Evolutionary conservation across 1,284 basidiomycete genomes (phyloP), one percentile per base, ranked within the genome.

Genomic region (Ceraceosorus guamensis): DNA sequence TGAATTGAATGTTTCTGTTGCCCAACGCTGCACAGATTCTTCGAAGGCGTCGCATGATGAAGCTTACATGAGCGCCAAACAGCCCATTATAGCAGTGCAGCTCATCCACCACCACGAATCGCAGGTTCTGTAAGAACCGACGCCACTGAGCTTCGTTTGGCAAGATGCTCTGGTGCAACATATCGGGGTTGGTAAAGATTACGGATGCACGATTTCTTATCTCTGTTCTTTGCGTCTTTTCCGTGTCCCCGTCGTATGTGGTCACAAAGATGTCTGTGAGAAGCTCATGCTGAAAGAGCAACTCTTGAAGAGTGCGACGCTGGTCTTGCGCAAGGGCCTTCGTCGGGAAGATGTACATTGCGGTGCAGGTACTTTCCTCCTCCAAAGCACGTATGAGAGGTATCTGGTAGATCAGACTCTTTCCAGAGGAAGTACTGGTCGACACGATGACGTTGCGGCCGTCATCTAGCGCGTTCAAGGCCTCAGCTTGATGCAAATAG

Each of bases 271-370:
- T 61, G 53, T 85, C 79, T 52, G 85, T 79, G 10, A 90, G 79
- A 4, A 83, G 82, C 0, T 83, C 80, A 71, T 83, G 86, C 7
- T 81, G 79, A 56, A 70, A 79, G 0, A 92, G 68, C 5, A 93
- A 72, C 24, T 66, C 63, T 47, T 65, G 61, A 8, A 76, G 56
- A 14, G 73, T 72, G 3, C 68, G 57, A 61, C 82, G 83, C 76
- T 93, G 91, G 72, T 93, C 90, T 77, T 93, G 91, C 0, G 91
- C 90, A 33, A 93, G 79, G 7, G 90, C 90, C 85, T 93, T 93
- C 0, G 91, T 93, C 1, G 90, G 91, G 68, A 91, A 93, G 48
- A 93, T 83, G 70, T 90, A 88, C 50, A 93, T 82, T 1, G 88
- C 89, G 0, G 85, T 91, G 2, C 86, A 75, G 13, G 77, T 69